Conservation (phyloP, 2,329 filamentous ascomycete genomes). For the Neospermospora avenae region DNA sequence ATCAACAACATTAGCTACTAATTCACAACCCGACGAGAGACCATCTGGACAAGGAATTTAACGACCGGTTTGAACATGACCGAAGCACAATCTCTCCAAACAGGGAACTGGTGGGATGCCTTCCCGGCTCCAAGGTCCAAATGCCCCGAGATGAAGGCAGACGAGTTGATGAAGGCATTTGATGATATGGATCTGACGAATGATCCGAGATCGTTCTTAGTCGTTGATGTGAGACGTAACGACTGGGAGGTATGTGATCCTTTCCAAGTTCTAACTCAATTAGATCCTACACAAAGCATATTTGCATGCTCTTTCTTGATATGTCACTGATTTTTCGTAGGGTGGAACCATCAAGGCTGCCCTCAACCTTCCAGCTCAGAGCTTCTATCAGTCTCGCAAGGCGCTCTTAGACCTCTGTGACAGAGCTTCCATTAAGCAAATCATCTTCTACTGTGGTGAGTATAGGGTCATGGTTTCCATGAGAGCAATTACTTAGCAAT, state of each 20-base stretch:
- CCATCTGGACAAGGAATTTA: too few relatives aligned
- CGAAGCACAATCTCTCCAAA: conserved; percentile 11
- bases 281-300: not conserved
- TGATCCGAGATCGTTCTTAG: conserved; percentile 39
- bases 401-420: conserved; percentile 48
- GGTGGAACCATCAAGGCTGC: conserved; percentile 59
- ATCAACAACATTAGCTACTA: too few relatives aligned
- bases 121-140: conserved; percentile 44
- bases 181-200: conserved; percentile 37
- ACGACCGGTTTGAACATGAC: too few relatives aligned
- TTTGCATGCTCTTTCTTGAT: not conserved
- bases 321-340: conserved; percentile 30
- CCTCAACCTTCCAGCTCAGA: conserved; percentile 55
- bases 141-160: conserved; percentile 38
- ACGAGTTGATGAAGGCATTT: conserved; percentile 42
- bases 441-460: conserved; percentile 56
- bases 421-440: conserved; percentile 45
- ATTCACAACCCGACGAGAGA: too few relatives aligned
- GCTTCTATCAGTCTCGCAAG: conserved; percentile 48
- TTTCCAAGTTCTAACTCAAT: not conserved
- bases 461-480: not conserved
- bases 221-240: conserved; percentile 51
- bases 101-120: conserved; percentile 27
- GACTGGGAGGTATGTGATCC: conserved; percentile 44
- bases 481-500: not conserved